Percentiles rank a stretch among this genome's conserved stretches.
These are phyloP conservation scores for Annulohypoxylon maeteangense DNA, from an alignment of 495 filamentous ascomycete species.

Conservation along the genomic window DNA sequence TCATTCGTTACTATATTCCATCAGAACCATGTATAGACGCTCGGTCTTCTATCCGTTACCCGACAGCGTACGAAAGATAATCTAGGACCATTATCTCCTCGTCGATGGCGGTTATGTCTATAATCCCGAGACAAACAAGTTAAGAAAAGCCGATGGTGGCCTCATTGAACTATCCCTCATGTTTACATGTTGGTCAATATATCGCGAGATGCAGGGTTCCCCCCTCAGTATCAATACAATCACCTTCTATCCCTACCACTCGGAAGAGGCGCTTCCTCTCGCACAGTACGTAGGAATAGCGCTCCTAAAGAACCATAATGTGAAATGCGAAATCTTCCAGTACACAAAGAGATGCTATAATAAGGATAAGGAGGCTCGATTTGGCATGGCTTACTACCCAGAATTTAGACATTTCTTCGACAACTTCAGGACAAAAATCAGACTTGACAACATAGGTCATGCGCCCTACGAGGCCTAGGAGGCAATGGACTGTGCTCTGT, in stretches of 20 bases:
- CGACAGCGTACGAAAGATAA: not conserved
- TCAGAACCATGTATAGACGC: not conserved
- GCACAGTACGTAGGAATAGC: not conserved
- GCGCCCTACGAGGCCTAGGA: not conserved
- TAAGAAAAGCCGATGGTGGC: not conserved
- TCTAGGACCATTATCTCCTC: not conserved
- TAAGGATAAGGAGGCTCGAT: not conserved
- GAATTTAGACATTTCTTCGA: constrained; percentile 2
- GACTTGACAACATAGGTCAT: not conserved
- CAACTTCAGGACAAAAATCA: too few relatives aligned
- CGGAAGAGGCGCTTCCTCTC: not conserved
- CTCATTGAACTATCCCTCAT: not conserved
- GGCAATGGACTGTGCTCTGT: not conserved
- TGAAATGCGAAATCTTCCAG: not conserved
- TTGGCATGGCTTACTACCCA: not conserved
- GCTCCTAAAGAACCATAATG: not conserved
- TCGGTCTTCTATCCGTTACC: not conserved
- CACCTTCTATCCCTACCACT: not conserved
- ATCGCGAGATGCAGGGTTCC: not conserved
- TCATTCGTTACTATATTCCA: not conserved
- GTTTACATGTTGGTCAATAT: not conserved
- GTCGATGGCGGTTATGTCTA: not conserved
- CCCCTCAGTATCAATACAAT: not conserved
- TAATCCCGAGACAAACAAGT: not conserved
- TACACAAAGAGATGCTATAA: not conserved